phyloP scores from a whole-genome alignment of 1,284 basidiomycete species.

The Leccinum huronense region DNA sequence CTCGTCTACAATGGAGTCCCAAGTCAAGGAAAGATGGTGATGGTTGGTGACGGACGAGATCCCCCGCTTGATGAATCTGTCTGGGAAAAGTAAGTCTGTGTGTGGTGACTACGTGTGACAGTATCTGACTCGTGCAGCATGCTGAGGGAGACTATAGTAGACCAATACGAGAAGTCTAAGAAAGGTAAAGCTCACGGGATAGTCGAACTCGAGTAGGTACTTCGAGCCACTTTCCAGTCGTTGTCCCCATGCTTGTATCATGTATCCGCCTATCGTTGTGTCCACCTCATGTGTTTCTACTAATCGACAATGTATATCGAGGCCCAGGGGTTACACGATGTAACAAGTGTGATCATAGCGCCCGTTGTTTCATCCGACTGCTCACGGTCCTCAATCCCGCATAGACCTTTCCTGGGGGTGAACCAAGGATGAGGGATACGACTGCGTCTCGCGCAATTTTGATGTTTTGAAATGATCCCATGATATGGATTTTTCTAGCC shows the following conservation, averaged over 20 bases:
- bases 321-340: constrained; percentile 12
- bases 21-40: constrained; percentile 61
- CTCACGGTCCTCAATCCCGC: constrained; percentile 88
- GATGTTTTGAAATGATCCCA: constrained; percentile 96
- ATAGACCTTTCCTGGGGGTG: constrained; percentile 96
- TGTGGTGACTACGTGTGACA: constrained; percentile 24
- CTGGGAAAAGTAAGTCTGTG: constrained; percentile 50
- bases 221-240: not conserved
- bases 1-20: constrained; percentile 70
- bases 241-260: not conserved
- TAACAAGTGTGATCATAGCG: constrained; percentile 43
- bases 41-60: constrained; percentile 65
- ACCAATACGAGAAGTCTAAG: constrained; percentile 51
- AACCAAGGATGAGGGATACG: constrained; percentile 92
- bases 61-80: constrained; percentile 59
- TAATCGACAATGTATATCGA: constrained; percentile 15
- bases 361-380: constrained; percentile 89
- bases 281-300: constrained; percentile 2
- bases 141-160: constrained; percentile 45
- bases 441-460: constrained; percentile 96
- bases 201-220: constrained; percentile 3
- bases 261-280: constrained; percentile 4
- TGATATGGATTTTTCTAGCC: constrained; percentile 85
- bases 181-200: constrained; percentile 26
- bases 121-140: constrained; percentile 32